phyloP scores from a whole-genome alignment of 2,329 filamentous ascomycete species.

The Ophiognomonia clavigignenti-juglandacearum region DNA sequence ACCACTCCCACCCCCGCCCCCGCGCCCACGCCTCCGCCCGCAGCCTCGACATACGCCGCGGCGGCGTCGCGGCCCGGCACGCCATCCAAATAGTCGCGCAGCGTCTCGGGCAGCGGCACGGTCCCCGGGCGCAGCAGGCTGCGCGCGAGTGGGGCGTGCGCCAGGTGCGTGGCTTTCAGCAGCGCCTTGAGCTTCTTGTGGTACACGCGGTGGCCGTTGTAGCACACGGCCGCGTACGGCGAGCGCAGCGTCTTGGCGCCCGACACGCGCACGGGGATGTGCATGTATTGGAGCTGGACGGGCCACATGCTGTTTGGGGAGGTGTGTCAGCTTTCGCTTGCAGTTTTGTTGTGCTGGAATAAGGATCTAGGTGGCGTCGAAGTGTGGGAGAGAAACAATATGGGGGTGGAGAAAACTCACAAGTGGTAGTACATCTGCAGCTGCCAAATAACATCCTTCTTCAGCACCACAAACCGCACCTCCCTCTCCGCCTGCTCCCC shows the following conservation, averaged over 20 bases:
- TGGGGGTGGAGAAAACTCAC: not conserved
- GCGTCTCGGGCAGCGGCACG: constrained; percentile 4
- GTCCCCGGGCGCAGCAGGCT: constrained; percentile 3
- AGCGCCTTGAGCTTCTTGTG: constrained; percentile 10
- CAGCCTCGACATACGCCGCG: not conserved
- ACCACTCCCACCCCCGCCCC: too few relatives aligned
- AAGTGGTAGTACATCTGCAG: constrained; percentile 7
- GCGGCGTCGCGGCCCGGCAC: constrained; percentile 2
- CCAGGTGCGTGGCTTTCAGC: constrained; percentile 5
- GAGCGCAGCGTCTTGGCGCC: constrained; percentile 1
- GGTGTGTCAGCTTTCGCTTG: too few relatives aligned
- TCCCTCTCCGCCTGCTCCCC: constrained; percentile 1
- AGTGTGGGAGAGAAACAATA: not conserved
- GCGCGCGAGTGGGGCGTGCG: not conserved
- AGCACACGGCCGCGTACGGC: constrained; percentile 8
- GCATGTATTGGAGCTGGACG: constrained; percentile 9
- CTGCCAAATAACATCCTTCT: constrained; percentile 5
- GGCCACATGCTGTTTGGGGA: constrained; percentile 8
- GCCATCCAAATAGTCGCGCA: constrained; percentile 5
- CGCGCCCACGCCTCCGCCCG: too few relatives aligned
- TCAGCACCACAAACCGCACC: constrained; percentile 6
- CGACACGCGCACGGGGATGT: constrained; percentile 2
- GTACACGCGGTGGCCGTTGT: constrained; percentile 9
- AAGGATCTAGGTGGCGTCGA: not conserved
- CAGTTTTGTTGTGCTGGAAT: not conserved